phyloP scores from a whole-genome alignment of 148 eudicot genomes.

The Vaccinium corymbosum region DNA sequence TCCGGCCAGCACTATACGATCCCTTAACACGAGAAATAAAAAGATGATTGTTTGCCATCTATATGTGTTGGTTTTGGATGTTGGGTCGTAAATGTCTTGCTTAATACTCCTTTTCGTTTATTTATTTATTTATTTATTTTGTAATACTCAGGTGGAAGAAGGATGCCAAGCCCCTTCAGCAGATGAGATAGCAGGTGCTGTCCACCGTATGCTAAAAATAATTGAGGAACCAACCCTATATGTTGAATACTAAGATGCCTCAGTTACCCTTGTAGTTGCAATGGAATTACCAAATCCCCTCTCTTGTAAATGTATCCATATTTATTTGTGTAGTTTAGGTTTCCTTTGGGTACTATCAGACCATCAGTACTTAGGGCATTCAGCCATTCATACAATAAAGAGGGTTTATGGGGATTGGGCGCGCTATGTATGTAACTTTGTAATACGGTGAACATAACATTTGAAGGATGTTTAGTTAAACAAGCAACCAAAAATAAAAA shows the following conservation, averaged over 20 bases:
- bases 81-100: neutral
- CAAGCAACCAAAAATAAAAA: too few relatives aligned
- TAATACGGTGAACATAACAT: too few relatives aligned
- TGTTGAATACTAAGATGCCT: constrained; percentile 18
- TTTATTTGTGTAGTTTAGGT: too few relatives aligned
- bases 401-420: neutral
- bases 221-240: constrained; percentile 49
- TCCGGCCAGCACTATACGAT: neutral
- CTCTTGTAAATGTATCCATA: neutral
- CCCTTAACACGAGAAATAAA: too few relatives aligned
- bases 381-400: neutral
- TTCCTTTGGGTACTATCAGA: neutral
- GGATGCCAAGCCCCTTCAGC: constrained; percentile 73
- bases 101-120: neutral
- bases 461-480: too few relatives aligned
- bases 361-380: neutral
- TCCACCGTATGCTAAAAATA: constrained; percentile 81
- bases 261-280: constrained; percentile 18
- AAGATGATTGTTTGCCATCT: neutral
- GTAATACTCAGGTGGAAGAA: constrained; percentile 70
- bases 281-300: constrained; percentile 5
- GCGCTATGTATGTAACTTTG: too few relatives aligned
- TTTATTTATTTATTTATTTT: neutral
- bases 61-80: neutral
- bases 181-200: constrained; percentile 79